These are phyloP conservation scores for Pyrenula massariospora DNA, from an alignment of 495 filamentous ascomycete species.

Conservation along the genomic window DNA sequence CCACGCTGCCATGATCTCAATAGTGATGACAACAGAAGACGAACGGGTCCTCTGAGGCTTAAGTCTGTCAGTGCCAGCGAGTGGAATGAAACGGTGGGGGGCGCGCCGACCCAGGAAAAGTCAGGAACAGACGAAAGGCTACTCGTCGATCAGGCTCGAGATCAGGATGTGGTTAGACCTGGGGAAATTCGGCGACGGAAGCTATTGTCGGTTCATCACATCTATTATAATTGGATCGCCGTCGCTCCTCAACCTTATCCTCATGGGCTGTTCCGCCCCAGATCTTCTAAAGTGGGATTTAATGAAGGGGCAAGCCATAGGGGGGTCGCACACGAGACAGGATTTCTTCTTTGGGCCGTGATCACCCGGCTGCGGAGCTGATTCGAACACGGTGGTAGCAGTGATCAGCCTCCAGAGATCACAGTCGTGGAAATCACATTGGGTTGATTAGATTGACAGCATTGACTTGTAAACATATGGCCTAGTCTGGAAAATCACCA, in stretches of 20 bases:
- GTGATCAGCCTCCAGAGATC: too few species aligned
- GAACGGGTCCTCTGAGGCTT: background rate
- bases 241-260: background rate
- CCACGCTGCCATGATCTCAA: background rate
- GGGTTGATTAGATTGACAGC: background rate
- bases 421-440: too few species aligned
- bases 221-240: background rate
- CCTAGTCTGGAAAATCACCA: background rate
- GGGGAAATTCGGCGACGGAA: background rate
- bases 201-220: background rate
- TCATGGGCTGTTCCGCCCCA: background rate
- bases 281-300: background rate
- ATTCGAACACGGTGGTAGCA: too few species aligned
- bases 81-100: background rate
- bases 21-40: background rate
- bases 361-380: too few species aligned
- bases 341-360: background rate
- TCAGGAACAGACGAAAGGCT: background rate
- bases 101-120: background rate
- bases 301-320: background rate
- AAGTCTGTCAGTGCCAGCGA: background rate
- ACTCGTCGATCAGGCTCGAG: background rate
- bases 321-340: background rate
- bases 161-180: background rate
- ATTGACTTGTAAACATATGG: background rate